phyloP scores from a whole-genome alignment of 2,329 filamentous ascomycete species.

The Fusarium aywerte region DNA sequence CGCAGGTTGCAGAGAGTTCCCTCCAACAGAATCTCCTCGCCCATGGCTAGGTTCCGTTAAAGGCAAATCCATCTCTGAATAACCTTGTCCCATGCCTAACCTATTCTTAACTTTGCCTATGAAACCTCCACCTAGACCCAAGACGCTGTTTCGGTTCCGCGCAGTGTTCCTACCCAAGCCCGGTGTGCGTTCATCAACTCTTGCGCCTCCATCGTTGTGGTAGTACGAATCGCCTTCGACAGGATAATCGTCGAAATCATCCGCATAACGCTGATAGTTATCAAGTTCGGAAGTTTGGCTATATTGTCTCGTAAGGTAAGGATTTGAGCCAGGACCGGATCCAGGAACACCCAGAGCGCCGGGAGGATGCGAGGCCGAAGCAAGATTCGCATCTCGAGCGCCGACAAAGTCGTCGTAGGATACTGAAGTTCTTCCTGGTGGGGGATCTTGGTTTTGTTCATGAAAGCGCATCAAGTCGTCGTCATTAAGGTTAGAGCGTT shows the following conservation, averaged over 20 bases:
- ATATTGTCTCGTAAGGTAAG: slow-evolving; percentile 64
- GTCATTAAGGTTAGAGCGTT: slow-evolving; percentile 82
- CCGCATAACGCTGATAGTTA: slow-evolving; percentile 92
- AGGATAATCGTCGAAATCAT: slow-evolving; percentile 83
- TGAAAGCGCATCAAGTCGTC: slow-evolving; percentile 82
- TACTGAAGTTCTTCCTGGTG: slow-evolving; percentile 79
- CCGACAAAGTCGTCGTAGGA: slow-evolving; percentile 97
- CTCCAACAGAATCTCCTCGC: slow-evolving; percentile 52
- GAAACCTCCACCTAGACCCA: slow-evolving; percentile 86
- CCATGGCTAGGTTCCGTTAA: slow-evolving; percentile 77
- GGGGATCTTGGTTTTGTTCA: slow-evolving; percentile 73
- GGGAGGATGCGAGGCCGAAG: slow-evolving; percentile 56
- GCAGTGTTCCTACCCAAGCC: slow-evolving; percentile 60
- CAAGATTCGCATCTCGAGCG: slow-evolving; percentile 62
- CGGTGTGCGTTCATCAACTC: slow-evolving; percentile 65
- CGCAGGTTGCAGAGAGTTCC: slow-evolving; percentile 54
- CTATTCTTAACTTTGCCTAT: slow-evolving; percentile 89
- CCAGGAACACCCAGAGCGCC: slow-evolving; percentile 44
- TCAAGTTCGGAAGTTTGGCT: slow-evolving; percentile 84
- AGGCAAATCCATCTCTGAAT: slow-evolving; percentile 98
- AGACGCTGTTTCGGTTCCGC: slow-evolving; percentile 86
- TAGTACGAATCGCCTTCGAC: slow-evolving; percentile 85
- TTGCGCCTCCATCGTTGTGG: slow-evolving; percentile 79
- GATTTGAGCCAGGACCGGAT: slow-evolving; percentile 46
- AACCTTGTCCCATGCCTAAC: slow-evolving; percentile 86